These are phyloP conservation scores for Zymoseptoria tritici DNA, from an alignment of 2,329 filamentous ascomycete genomes.

Conservation along the genomic window DNA sequence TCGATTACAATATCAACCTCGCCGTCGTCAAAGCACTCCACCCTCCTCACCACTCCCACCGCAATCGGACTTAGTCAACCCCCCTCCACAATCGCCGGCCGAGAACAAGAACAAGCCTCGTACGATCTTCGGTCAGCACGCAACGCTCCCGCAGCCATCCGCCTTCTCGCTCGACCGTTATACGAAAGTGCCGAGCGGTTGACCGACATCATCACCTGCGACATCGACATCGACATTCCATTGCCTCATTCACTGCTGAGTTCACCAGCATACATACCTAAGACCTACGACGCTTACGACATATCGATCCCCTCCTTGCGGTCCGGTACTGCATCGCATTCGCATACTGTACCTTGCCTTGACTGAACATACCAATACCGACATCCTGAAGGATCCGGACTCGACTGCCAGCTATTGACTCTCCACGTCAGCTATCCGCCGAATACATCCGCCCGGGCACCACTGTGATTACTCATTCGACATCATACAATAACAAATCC, in stretches of 20 bases:
- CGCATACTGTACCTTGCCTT: neutral
- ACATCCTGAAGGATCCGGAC: neutral
- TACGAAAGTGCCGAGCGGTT: too few species aligned
- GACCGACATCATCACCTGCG: neutral
- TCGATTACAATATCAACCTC: neutral
- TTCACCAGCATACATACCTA: neutral
- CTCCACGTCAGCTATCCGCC: neutral
- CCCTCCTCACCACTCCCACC: neutral
- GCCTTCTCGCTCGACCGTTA: too few species aligned
- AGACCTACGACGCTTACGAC: neutral
- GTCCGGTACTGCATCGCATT: constrained; percentile 4
- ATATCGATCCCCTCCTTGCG: neutral
- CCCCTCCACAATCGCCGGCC: too few species aligned
- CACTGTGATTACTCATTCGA: neutral
- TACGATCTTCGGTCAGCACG: neutral
- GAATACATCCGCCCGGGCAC: neutral
- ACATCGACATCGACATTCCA: neutral
- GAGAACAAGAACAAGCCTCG: neutral
- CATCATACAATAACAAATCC: neutral
- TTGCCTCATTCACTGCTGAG: neutral
- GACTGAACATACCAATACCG: neutral
- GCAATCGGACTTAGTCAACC: neutral
- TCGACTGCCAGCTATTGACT: neutral
- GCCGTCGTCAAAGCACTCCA: neutral
- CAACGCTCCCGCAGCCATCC: too few species aligned